phyloP scores from a whole-genome alignment of 2,329 filamentous ascomycete species.

The Aureobasidium sp. region DNA sequence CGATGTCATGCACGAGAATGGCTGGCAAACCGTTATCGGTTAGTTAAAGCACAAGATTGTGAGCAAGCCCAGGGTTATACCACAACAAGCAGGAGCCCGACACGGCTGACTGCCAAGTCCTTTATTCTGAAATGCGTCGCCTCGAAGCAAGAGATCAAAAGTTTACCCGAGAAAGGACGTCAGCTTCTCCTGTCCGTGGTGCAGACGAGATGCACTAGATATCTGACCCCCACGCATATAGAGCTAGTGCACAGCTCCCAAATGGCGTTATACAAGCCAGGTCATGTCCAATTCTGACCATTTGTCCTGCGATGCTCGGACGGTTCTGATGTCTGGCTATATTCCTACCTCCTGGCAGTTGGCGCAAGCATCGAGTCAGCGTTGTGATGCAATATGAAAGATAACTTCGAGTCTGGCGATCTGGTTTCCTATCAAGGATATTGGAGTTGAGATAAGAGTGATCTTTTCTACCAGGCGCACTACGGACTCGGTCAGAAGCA shows the following conservation, averaged over 20 bases:
- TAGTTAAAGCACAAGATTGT: slow-evolving; percentile 14
- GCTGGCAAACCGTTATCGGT: slow-evolving; percentile 50
- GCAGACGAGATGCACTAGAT: neutral
- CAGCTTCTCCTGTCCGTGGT: neutral
- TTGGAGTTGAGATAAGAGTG: no score
- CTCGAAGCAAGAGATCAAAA: neutral
- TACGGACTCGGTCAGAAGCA: no score
- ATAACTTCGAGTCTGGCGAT: no score
- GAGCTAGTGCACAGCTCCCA: neutral
- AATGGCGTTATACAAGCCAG: no score
- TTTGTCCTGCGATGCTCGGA: no score
- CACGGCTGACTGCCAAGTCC: neutral
- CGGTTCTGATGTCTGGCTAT: no score
- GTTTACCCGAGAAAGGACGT: neutral
- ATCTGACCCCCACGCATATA: neutral
- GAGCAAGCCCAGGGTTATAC: neutral
- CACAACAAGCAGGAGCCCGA: neutral
- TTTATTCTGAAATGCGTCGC: neutral
- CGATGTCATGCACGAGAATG: slow-evolving; percentile 50
- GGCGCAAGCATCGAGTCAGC: no score
- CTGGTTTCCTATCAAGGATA: no score
- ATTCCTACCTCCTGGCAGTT: no score
- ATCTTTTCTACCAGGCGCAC: no score
- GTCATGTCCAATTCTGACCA: no score
- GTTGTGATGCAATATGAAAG: no score